Evolutionary conservation across 2,329 filamentous ascomycete genomes (phyloP), one percentile per base, ranked within the genome.

Genomic region (Fusarium sp.): DNA sequence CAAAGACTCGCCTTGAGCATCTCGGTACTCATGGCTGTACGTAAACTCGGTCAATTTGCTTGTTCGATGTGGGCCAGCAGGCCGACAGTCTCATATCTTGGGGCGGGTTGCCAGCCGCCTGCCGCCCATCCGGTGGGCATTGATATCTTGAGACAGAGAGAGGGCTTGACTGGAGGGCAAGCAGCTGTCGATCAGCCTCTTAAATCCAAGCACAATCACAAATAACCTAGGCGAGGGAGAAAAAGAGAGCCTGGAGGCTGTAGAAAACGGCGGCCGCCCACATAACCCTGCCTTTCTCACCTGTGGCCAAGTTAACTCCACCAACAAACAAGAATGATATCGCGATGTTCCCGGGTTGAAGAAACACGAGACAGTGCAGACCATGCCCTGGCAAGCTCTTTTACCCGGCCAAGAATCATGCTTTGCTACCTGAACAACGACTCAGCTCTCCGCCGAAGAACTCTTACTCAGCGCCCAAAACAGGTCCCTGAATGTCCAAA

Each of bases 31-130:
- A 60, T 23, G 38, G 40, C 23, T 53, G 56, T 61, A 68, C 46
- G 60, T 61, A 65, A 70, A 61, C 34, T 40, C 34, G n/a, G 46
- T 23, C 51, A 53, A 61, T 46, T 61, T 50, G 40, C 34, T 64
- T 42, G 13, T 34, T 50, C 36, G 40, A 25, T 36, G 61, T 44
- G 65, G 40, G 29, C 27, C 51, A 34, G 36, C 42, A 29, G 18
- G 38, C 40, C 38, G 40, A 40, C 33, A 23, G 57, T 53, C 25
- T 61, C 65, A 64, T 65, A 61, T 68, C 55, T 44, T 49, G 38
- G 36, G 49, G 29, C 25, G 36, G 25, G n/a, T 40, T 33, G 16
- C 29, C 34, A n/a, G 20, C 53, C 51, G 54, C 36, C 54, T 16
- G 31, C 54, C 33, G 53, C 34, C 33, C 31, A n/a, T 36, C 51